Evolutionary conservation across 1,284 basidiomycete genomes (phyloP), one percentile per base, ranked within the genome.

Genomic region (Cerrena zonata): DNA sequence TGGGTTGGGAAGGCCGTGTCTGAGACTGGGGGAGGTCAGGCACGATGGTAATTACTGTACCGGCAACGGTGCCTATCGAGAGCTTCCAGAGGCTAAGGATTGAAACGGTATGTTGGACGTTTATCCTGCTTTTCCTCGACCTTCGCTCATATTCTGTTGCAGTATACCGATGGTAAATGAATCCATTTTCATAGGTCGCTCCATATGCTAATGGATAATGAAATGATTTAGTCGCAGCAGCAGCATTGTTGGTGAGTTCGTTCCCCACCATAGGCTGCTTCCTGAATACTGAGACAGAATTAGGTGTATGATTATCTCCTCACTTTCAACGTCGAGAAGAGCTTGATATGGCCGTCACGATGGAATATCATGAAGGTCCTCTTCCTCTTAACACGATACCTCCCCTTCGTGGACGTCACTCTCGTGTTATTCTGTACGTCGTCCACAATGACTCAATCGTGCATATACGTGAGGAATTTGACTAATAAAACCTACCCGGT

Each of bases 241-340:
- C 42, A 19, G 23, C 42, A 12, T n/a, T 44, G 10, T 23, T 44
- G 19, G 42, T 44, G 23, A 19, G 42, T n/a, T 34, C 30, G 30
- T 7, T 34, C 15, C 7, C 7, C 7, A 34, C 30, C 15, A 34
- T 15, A 15, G 30, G 30, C 30, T 34, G 30, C 15, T 34, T 5
- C 24, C n/a, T 34, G 30, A 15, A 34, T 15, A 34, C 30, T 34
- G 30, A 34, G 30, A 7, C 15, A 15, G 7, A 7, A 7, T 15
- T 22, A 49, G 37, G 45, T 25, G 7, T 41, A 44, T 38, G 51
- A 52, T 30, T 52, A 48, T 36, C n/a, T 52, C n/a, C 23, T 52
- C 2, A 52, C 51, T 4, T 26, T 52, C 10, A 5, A 49, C 37
- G 7, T 24, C 13, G 51, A 52, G 26, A 37, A 44, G 10, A 2